These are phyloP conservation scores for Trypanosomatidae sp. DNA, from an alignment of 208 protist species.

Conservation along the genomic window DNA sequence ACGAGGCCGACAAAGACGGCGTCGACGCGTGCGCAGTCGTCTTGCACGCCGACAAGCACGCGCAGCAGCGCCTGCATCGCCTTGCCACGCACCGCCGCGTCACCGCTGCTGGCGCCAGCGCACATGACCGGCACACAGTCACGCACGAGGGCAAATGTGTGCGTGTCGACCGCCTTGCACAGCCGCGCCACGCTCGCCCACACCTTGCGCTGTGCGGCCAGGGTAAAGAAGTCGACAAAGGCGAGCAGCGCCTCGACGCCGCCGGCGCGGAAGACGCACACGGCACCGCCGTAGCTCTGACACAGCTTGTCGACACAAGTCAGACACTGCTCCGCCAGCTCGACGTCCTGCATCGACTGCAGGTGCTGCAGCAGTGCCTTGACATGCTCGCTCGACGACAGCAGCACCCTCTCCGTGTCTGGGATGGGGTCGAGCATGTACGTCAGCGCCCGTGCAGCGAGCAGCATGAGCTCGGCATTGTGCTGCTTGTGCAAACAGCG, in stretches of 20 bases:
- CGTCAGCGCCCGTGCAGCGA: constrained; percentile 77
- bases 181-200: constrained; percentile 64
- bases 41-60: constrained; percentile 33
- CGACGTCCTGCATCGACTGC: constrained; percentile 87
- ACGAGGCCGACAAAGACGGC: constrained; percentile 36
- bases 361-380: constrained; percentile 68
- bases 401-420: too few species aligned
- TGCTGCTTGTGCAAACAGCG: constrained; percentile 59
- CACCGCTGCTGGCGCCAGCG: constrained; percentile 34
- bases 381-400: constrained; percentile 38
- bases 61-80: constrained; percentile 34
- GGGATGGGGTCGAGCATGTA: constrained; percentile 86
- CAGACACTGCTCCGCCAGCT: constrained; percentile 91
- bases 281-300: constrained; percentile 14
- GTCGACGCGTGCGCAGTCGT: constrained; percentile 21
- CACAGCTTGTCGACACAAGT: constrained; percentile 87
- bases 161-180: constrained; percentile 33
- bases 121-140: constrained; percentile 61
- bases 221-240: constrained; percentile 92
- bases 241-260: constrained; percentile 76
- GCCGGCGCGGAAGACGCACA: constrained; percentile 35
- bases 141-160: constrained; percentile 28
- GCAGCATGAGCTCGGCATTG: constrained; percentile 82
- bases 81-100: constrained; percentile 57
- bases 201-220: constrained; percentile 77